Evolutionary conservation across 176 grass and related monocot genomes (phyloP), one percentile per base, ranked within the genome.

Genomic region (Cymbopogon citratus): DNA sequence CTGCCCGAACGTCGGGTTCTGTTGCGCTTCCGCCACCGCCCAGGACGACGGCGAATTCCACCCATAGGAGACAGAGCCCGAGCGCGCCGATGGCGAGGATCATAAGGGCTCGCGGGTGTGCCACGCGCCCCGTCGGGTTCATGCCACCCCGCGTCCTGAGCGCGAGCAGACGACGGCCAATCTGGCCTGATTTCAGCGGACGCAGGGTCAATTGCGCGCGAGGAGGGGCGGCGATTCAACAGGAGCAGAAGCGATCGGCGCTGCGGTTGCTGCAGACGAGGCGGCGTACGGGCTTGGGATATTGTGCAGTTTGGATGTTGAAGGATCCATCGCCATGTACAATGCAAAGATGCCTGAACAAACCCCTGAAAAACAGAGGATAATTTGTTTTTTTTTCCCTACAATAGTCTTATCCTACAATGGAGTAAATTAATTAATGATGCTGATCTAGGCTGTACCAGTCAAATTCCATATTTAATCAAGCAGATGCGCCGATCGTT

Each of bases 241-340:
- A 85, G 3, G 77, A 85, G 85, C 89, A 85, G 74, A 90, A 94
- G 61, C 92, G 83, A 23, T 83, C 84, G 81, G 84, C 84, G 80
- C 84, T 89, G 77, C 83, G 92, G 77, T 83, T 94, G 34, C 81
- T 87, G 78, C 84, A 65, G 89, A 84, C 74, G 78, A 91, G 78
- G 49, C 79, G 59, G 13, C 49, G 9, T 41, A 46, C 46, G 33
- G 24, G 52, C 9, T 23, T 71, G 39, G 66, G 80, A 86, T 33
- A 33, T 33, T 33, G 31, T 33, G 31, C n/a, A n/a, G 7, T 56
- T 56, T 56, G 18, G 49, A 54, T 21, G 49, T 54, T 9, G 18
- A 54, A 54, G 6, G 49, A 21, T 54, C 49, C 48, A 19, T 2
- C 6, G 48, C 48, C 1, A 46, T 44, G 13, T 5, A 51, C 5